Evolutionary conservation across 106 monocot species (phyloP), one percentile per base, ranked within the genome.

Genomic region (Dendrobium nobile): DNA sequence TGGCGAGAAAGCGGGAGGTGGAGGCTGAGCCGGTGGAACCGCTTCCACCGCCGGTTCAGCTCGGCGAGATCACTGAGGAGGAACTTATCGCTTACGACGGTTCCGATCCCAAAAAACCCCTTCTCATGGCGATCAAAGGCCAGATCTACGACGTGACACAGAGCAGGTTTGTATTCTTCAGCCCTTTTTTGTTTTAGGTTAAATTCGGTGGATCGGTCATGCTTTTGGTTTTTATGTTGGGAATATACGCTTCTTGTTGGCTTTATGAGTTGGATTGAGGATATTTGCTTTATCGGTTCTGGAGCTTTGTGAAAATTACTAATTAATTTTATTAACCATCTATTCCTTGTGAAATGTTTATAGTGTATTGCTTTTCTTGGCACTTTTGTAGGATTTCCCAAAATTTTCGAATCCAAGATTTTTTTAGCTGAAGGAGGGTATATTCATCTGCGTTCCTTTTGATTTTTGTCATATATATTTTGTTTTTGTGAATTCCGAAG

Each of bases 111-210:
- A 88, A 85, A 81, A 92, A 86, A 80, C 92, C 92, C 7, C 84
- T 92, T 7, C 90, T 92, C 59, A 92, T 92, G 92, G 90, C 92
- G 18, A 92, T 91, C 82, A 91, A 91, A 80, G 87, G 89, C 33
- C 87, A 91, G 89, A 91, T 91, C 87, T 91, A 91, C 75, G 92
- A 92, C 67, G 92, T 92, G 72, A 84, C 88, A 0, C 90, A 92
- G 88, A 90, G 92, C 92, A 92, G 92, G 92, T 89, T 5, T 11
- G 2, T 43, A 16, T 73, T 17, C 54, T 19, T 13, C 44, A 11
- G 37, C 48, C 4, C 4, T 33, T 55, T 41, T 72, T 47, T 40
- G 13, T 61, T 70, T 48, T 40, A 68, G 70, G 26, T 8, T 33
- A 13, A 70, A 70, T 37, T 15, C 15, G 5, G 13, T 10, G 33